Conservation (phyloP, 169 alveolate genomes). For the Ichthyophthirius multifiliis region DNA sequence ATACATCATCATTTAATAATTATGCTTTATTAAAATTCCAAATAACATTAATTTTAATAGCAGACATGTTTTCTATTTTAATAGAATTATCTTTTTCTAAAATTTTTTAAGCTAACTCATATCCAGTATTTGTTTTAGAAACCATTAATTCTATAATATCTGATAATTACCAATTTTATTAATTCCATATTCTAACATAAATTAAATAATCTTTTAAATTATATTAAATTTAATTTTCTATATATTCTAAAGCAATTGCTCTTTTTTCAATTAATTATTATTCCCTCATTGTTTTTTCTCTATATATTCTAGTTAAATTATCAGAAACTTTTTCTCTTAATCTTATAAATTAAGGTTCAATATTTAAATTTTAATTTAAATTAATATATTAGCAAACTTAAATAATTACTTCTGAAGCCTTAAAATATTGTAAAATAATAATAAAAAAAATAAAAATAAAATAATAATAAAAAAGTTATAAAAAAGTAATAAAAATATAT, state of each 20-base stretch:
- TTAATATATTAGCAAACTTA: not conserved
- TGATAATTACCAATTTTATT: constrained; percentile 22
- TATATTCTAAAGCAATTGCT: constrained; percentile 23
- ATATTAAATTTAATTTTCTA: not conserved
- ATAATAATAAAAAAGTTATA: too few relatives aligned
- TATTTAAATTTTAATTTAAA: not conserved
- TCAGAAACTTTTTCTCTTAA: constrained; percentile 31
- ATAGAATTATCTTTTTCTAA: not conserved
- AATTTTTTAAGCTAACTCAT: constrained; percentile 16
- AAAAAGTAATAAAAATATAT: too few relatives aligned
- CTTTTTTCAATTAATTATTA: constrained; percentile 30
- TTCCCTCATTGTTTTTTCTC: constrained; percentile 30
- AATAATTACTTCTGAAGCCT: not conserved
- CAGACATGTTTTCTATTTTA: constrained; percentile 5
- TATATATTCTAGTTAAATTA: constrained; percentile 27
- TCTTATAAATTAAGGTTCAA: constrained; percentile 15
- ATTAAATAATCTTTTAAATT: constrained; percentile 18
- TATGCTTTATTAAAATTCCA: constrained; percentile 10
- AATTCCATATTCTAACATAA: constrained; percentile 39
- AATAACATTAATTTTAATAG: not conserved
- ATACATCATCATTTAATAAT: not conserved
- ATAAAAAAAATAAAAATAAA: too few relatives aligned
- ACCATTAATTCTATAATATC: constrained; percentile 28
- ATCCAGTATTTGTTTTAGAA: constrained; percentile 14
- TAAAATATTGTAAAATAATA: too few relatives aligned